Evolutionary conservation across 2,329 filamentous ascomycete species (phyloP).

Genomic region (Seiridium cupressi): DNA sequence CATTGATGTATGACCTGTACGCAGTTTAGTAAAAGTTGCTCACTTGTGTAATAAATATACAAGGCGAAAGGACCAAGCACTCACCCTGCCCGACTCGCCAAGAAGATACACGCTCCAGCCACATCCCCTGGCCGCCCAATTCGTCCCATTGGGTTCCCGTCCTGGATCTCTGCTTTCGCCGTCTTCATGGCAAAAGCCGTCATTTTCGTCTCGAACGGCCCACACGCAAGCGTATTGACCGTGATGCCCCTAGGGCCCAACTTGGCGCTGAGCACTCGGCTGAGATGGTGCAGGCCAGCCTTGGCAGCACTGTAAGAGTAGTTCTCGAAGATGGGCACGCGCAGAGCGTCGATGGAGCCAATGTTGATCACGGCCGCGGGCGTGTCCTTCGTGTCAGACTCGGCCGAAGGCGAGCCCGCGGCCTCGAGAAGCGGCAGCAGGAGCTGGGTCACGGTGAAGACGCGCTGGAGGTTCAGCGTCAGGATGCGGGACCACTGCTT

Average conservation of each 20-base stretch:
- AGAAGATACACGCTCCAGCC: slow-evolving; percentile 68
- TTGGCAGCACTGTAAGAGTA: slow-evolving; percentile 62
- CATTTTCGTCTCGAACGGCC: slow-evolving; percentile 70
- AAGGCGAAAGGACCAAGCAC: slow-evolving; percentile 10
- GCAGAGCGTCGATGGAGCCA: slow-evolving; percentile 61
- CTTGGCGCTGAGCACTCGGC: slow-evolving; percentile 56
- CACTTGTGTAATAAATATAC: neutral
- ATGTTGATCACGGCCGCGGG: slow-evolving; percentile 64
- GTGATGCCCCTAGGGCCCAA: slow-evolving; percentile 60
- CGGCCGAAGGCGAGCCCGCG: slow-evolving; percentile 30
- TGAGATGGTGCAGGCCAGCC: slow-evolving; percentile 64
- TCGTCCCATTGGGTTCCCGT: slow-evolving; percentile 61
- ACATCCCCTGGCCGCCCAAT: slow-evolving; percentile 69
- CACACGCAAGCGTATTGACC: slow-evolving; percentile 68
- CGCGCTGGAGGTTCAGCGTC: slow-evolving; percentile 66
- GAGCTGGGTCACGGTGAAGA: slow-evolving; percentile 64
- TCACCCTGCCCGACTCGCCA: slow-evolving; percentile 64
- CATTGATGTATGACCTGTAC: slow-evolving; percentile 56
- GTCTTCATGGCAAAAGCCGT: slow-evolving; percentile 60
- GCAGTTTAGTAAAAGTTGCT: neutral
- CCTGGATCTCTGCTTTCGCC: slow-evolving; percentile 52
- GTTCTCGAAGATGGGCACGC: slow-evolving; percentile 57
- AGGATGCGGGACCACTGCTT: slow-evolving; percentile 57
- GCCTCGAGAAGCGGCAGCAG: slow-evolving; percentile 57
- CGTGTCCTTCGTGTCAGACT: slow-evolving; percentile 25